phyloP scores from a whole-genome alignment of 257 asterid species.

The Ocimum tenuiflorum region DNA sequence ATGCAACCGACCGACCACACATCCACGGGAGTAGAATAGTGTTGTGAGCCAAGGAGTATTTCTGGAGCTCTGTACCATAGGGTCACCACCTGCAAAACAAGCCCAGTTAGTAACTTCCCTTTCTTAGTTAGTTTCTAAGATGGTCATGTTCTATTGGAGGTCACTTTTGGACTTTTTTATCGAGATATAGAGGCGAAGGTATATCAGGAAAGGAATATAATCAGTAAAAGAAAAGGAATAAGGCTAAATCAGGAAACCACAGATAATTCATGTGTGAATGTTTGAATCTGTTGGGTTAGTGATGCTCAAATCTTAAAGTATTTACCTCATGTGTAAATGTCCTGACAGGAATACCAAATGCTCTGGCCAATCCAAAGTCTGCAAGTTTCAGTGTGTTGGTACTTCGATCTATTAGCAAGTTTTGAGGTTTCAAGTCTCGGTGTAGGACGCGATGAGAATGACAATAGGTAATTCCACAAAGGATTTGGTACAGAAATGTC shows the following conservation, averaged over 20 bases:
- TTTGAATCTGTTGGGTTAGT: not conserved
- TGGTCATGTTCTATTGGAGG: not conserved
- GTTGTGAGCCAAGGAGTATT: constrained; percentile 86
- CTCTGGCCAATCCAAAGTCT: constrained; percentile 96
- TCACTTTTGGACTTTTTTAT: not conserved
- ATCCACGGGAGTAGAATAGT: constrained; percentile 95
- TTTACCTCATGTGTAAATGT: constrained; percentile 87
- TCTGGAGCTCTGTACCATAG: constrained; percentile 99
- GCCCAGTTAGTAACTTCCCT: not conserved
- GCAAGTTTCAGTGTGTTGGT: constrained; percentile 87
- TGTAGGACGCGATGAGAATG: constrained; percentile 94
- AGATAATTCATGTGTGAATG: not conserved
- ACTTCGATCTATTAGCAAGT: constrained; percentile 85
- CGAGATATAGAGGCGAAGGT: not conserved
- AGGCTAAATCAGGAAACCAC: not conserved
- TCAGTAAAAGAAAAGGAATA: not conserved
- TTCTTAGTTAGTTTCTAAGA: not conserved
- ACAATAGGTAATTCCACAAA: constrained; percentile 86
- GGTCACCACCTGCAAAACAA: constrained; percentile 77
- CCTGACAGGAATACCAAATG: constrained; percentile 95
- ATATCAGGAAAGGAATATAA: too few relatives aligned
- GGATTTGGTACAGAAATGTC: constrained; percentile 79
- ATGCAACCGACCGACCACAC: constrained; percentile 98
- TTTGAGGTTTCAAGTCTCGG: constrained; percentile 94
- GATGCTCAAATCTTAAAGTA: not conserved